Percentiles rank a stretch among this genome's conserved stretches.
Evolutionary conservation across 2,329 filamentous ascomycete genomes (phyloP).

Genomic region (Neofusicoccum laricinum): DNA sequence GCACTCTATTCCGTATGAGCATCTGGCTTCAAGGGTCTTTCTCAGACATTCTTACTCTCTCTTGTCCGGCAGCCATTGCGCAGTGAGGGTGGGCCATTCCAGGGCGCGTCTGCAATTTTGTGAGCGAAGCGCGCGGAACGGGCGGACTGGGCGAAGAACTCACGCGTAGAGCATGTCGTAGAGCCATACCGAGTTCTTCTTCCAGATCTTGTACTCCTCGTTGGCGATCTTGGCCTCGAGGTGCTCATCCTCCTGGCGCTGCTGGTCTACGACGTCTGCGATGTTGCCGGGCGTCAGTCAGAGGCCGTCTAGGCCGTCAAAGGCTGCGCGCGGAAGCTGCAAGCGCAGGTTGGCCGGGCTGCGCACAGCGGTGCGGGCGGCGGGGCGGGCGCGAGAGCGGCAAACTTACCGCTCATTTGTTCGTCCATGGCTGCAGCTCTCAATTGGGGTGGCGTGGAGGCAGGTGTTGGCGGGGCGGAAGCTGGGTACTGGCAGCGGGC

Average conservation of each 20-base stretch:
- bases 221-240: slow-evolving; percentile 87
- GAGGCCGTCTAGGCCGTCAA: neutral
- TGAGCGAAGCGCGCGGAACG: neutral
- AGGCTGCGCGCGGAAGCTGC: neutral
- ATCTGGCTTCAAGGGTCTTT: neutral
- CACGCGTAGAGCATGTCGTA: slow-evolving; percentile 95
- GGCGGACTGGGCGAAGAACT: slow-evolving; percentile 4
- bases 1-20: slow-evolving; percentile 48
- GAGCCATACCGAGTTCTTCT: slow-evolving; percentile 97
- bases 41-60: slow-evolving; percentile 58
- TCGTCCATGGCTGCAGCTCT: slow-evolving; percentile 31
- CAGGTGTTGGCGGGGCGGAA: neutral
- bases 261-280: slow-evolving; percentile 40
- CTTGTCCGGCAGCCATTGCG: slow-evolving; percentile 96
- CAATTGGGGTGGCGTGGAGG: neutral
- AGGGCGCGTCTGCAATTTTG: slow-evolving; percentile 67
- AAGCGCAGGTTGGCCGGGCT: neutral
- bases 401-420: slow-evolving; percentile 33
- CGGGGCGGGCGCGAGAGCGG: neutral
- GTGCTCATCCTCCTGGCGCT: slow-evolving; percentile 64
- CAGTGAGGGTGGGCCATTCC: slow-evolving; percentile 95
- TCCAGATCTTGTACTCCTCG: slow-evolving; percentile 99
- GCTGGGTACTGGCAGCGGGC: neutral
- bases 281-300: neutral
- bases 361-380: neutral